Evolutionary conservation across 805 yeast species (phyloP).

Genomic region (Nakazawaea sp.): DNA sequence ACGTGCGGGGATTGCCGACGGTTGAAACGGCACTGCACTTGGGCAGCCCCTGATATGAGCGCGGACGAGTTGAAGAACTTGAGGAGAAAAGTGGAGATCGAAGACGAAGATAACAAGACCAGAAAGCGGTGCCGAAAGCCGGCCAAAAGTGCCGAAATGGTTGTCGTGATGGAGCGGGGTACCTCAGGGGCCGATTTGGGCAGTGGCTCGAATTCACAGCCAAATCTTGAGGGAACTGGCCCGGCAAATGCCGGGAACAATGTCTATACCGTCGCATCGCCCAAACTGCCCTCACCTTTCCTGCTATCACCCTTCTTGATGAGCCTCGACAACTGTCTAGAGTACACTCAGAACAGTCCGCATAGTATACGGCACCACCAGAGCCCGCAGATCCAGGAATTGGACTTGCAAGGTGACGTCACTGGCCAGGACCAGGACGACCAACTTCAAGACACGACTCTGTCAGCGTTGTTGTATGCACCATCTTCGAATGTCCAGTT

Average conservation of each 20-base stretch:
- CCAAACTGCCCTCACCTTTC: conserved; percentile 13
- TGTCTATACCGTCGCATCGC: no score
- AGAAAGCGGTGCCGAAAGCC: conserved; percentile 27
- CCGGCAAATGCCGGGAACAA: no score
- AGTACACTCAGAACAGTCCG: not conserved
- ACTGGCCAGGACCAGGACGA: not conserved
- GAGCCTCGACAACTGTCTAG: conserved; percentile 5
- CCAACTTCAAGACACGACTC: not conserved
- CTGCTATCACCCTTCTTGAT: conserved; percentile 17
- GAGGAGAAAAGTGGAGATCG: conserved; percentile 27
- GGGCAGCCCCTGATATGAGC: conserved; percentile 39
- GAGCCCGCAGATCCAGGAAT: not conserved
- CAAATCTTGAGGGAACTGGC: no score
- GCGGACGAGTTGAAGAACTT: conserved; percentile 28
- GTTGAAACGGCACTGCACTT: conserved; percentile 38
- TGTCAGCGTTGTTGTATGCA: conserved; percentile 14
- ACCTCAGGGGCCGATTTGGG: no score
- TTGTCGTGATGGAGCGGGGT: no score
- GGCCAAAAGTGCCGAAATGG: no score
- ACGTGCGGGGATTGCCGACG: conserved; percentile 43
- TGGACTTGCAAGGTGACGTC: not conserved
- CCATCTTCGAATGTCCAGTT: conserved; percentile 23
- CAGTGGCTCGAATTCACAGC: no score
- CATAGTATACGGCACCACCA: not conserved
- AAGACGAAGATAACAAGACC: conserved; percentile 34